Evolutionary conservation across 148 eudicot species (phyloP).

Genomic region (Spergularia bocconei): DNA sequence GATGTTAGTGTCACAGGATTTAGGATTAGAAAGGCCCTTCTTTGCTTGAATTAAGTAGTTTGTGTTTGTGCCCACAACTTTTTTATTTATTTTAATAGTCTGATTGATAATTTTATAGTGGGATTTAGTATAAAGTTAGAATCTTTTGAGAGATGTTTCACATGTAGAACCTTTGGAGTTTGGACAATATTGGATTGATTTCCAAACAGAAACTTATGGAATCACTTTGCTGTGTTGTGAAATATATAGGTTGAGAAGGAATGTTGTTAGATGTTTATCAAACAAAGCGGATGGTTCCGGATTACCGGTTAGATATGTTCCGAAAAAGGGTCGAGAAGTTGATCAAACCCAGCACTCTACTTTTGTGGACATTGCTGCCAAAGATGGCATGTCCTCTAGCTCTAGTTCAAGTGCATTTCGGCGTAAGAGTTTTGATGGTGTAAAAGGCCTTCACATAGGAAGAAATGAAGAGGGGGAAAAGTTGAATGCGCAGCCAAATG

Average conservation of each 20-base stretch:
- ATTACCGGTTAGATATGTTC: conserved; percentile 63
- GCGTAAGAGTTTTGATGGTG: conserved; percentile 11
- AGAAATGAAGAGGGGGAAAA: neutral
- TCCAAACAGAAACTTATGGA: neutral
- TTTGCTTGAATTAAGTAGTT: neutral
- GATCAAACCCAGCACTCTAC: conserved; percentile 24
- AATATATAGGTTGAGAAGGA: conserved; percentile 39
- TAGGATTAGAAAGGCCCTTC: too few species aligned
- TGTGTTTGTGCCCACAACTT: neutral
- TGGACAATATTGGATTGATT: neutral
- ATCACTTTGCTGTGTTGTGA: neutral
- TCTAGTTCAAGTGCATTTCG: conserved; percentile 23
- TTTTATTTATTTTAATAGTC: too few species aligned
- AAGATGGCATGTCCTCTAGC: conserved; percentile 15
- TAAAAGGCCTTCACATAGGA: neutral
- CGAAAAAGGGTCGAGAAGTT: conserved; percentile 40
- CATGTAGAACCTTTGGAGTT: neutral
- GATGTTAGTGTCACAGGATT: too few species aligned
- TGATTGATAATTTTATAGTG: neutral
- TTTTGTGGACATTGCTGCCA: conserved; percentile 15
- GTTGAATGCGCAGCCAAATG: conserved; percentile 1
- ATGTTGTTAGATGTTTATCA: conserved; percentile 36
- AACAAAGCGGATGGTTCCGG: conserved; percentile 28
- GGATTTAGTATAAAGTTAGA: neutral
- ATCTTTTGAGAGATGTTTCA: neutral